These are phyloP conservation scores for Cercospora citrullina DNA, from an alignment of 2,329 filamentous ascomycete species.

Conservation along the genomic window DNA sequence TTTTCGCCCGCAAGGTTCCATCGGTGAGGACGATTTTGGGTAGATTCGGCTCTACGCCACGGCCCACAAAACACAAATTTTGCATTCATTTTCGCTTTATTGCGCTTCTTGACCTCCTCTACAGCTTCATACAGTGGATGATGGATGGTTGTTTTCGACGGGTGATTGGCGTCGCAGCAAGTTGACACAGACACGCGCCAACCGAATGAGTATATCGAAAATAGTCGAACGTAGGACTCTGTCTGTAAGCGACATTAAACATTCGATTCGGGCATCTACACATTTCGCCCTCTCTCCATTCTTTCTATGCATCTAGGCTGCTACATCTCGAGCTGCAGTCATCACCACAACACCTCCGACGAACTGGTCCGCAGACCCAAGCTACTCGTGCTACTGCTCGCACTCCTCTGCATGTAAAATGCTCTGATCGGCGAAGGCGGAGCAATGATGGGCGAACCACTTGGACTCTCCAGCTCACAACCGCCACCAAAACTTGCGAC, in stretches of 20 bases:
- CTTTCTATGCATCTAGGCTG: background rate
- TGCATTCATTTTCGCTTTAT: too few relatives aligned
- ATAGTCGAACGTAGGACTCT: background rate
- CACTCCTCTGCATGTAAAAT: conserved; percentile 11
- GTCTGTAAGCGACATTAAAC: background rate
- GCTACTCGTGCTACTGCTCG: conserved; percentile 10
- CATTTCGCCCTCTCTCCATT: background rate
- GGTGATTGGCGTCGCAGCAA: background rate
- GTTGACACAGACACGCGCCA: background rate
- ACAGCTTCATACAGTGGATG: background rate
- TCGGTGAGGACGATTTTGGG: too few relatives aligned
- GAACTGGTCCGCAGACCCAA: conserved; percentile 7
- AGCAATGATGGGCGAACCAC: conserved; percentile 3
- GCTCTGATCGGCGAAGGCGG: conserved; percentile 11
- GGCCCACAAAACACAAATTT: too few relatives aligned
- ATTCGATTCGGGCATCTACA: background rate
- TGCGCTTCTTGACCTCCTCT: too few relatives aligned
- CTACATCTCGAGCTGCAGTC: background rate
- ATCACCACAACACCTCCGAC: background rate
- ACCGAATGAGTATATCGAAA: background rate
- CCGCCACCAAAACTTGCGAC: background rate
- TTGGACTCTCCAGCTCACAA: conserved; percentile 4
- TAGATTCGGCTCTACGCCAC: too few relatives aligned
- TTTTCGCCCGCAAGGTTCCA: too few relatives aligned
- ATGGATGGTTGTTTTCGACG: conserved; percentile 25